Base-by-base conservation (phyloP, 169 alveolate genomes). In the Babesia divergens region DNA sequence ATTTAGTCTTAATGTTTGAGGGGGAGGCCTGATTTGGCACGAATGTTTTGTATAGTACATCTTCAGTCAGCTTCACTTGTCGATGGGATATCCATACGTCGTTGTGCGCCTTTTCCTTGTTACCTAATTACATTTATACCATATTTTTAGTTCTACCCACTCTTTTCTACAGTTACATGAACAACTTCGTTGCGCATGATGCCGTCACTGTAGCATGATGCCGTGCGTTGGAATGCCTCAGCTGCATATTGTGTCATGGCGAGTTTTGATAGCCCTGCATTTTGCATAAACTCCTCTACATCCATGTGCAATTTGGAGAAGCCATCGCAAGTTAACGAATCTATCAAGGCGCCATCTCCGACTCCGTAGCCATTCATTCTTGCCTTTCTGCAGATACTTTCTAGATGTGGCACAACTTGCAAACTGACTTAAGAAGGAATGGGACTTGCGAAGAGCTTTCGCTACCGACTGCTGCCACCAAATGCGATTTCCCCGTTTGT, bases 381-480 rank as follows among this genome's bases (percentile, higher is more conserved):
- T 32, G 83, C 72, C 0, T 58, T 79, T 24, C 83, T 71, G 50
- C 37, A 32, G 6, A 8, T 14, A 50, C 44, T 9, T 9, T 22
- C 18, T 26, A 62, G 11, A 18, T 32, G 5, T 26, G 18, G 47
- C 2, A 29, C 51, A 20, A 31, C 2, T 3, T 35, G 7, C 6
- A 1, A 49, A 66, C 77, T 16, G 1, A 66, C 83, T 65, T 77
- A 37, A 84, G 67, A 26, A 80, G 68, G 74, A 52, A 84, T 0
- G 91, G 84, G 38, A 84, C 71, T 42, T 74, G 89, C 14, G 91
- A 84, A 55, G 83, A 62, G 31, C 84, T 74, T 80, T 84, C 91
- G 9, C 71, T 34, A 1, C 91, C 91, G 34, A 84, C 85, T 26
- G 62, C 47, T 22, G 89, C 76, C 29, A 55, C 18, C 6, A 56